Percentiles rank a stretch among this genome's conserved stretches.
phyloP scores from a whole-genome alignment of 768 basidiomycete species.

The Termitomyces sp. region DNA sequence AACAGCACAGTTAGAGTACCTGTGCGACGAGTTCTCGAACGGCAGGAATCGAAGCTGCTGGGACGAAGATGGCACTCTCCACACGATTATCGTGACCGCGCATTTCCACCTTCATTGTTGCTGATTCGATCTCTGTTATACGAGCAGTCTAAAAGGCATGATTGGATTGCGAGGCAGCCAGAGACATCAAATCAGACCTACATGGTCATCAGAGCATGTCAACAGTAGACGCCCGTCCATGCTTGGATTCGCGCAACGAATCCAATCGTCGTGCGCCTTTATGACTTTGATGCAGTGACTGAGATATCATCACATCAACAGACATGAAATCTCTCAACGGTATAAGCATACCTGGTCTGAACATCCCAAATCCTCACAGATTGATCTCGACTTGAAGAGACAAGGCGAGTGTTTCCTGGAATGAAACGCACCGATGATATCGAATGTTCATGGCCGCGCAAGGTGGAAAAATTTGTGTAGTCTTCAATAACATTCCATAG shows the following conservation, averaged over 20 bases:
- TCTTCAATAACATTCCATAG: conserved; percentile 31
- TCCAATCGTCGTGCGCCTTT: conserved; percentile 61
- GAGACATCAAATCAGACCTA: conserved; percentile 20
- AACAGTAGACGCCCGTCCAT: conserved; percentile 52
- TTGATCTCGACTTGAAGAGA: conserved; percentile 66
- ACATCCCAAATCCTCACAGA: conserved; percentile 69
- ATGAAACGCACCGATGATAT: conserved; percentile 68
- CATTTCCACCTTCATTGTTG: conserved; percentile 59
- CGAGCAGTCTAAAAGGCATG: conserved; percentile 48
- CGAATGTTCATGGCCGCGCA: conserved; percentile 70
- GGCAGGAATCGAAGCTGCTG: conserved; percentile 46
- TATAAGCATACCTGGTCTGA: conserved; percentile 45
- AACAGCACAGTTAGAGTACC: background rate
- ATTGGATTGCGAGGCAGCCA: background rate
- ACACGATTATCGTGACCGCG: conserved; percentile 70
- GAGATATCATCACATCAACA: background rate
- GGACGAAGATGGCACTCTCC: conserved; percentile 64
- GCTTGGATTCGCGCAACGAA: conserved; percentile 41
- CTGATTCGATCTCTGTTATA: conserved; percentile 53
- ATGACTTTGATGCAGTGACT: conserved; percentile 67
- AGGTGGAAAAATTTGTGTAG: conserved; percentile 19
- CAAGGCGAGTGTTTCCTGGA: conserved; percentile 57
- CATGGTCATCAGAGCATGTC: conserved; percentile 67
- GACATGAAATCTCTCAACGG: background rate
- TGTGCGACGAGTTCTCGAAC: conserved; percentile 55